These are phyloP conservation scores for Yamadazyma atmosphaerica DNA, from an alignment of 1,139 yeast species.

Conservation along the genomic window DNA sequence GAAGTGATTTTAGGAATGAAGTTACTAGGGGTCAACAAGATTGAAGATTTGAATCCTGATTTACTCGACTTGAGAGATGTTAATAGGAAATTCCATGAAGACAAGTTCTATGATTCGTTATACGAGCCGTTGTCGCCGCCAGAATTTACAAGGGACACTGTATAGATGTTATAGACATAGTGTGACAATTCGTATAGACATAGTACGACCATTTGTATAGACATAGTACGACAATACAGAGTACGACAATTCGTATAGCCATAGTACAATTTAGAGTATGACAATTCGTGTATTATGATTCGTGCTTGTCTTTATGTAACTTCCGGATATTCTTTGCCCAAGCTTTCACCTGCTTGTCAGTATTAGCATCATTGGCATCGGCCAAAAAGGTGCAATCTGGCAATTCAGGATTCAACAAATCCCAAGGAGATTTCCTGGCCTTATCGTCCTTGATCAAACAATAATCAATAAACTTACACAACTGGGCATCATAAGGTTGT, in stretches of 20 bases:
- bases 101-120: constrained; percentile 27
- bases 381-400: constrained; percentile 34
- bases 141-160: too few relatives aligned
- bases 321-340: constrained; percentile 54
- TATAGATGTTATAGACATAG: too few relatives aligned
- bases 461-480: constrained; percentile 64
- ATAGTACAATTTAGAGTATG: too few relatives aligned
- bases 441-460: constrained; percentile 70
- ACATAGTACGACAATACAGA: too few relatives aligned
- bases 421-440: constrained; percentile 62
- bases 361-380: constrained; percentile 40
- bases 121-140: constrained; percentile 34
- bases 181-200: too few relatives aligned
- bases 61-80: constrained; percentile 14
- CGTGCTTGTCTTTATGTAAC: constrained; percentile 13
- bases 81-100: constrained; percentile 21
- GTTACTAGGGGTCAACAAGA: constrained; percentile 39
- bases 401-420: constrained; percentile 35
- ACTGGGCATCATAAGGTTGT: constrained; percentile 32
- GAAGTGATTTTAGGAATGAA: constrained; percentile 50
- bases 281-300: background rate
- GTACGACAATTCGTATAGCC: too few relatives aligned
- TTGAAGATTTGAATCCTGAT: constrained; percentile 32
- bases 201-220: too few relatives aligned
- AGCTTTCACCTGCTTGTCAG: constrained; percentile 42